phyloP scores from a whole-genome alignment of 2,329 filamentous ascomycete species.

The Raffaelea ambrosiae region DNA sequence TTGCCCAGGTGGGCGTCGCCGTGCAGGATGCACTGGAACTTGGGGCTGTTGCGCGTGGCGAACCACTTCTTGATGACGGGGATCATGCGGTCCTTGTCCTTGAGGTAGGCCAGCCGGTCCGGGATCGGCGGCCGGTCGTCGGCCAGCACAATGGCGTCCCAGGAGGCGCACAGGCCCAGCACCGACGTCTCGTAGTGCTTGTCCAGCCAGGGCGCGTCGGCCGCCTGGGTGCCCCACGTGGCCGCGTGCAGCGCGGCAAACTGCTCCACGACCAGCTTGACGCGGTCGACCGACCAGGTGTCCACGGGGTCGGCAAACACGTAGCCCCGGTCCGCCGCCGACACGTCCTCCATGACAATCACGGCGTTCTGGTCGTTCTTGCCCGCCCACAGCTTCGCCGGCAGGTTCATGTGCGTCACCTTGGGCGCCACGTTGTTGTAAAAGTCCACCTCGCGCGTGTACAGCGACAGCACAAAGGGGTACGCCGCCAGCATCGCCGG shows the following conservation, averaged over 20 bases:
- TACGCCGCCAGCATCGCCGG: slow-evolving; percentile 29
- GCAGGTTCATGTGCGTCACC: slow-evolving; percentile 15
- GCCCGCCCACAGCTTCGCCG: slow-evolving; percentile 11
- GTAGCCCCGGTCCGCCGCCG: slow-evolving; percentile 32
- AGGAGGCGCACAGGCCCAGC: slow-evolving; percentile 3
- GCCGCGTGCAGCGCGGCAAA: slow-evolving; percentile 24
- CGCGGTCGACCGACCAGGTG: slow-evolving; percentile 14
- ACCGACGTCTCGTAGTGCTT: slow-evolving; percentile 10
- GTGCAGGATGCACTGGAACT: slow-evolving; percentile 24
- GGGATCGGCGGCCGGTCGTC: slow-evolving; percentile 10
- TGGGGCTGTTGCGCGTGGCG: slow-evolving; percentile 20
- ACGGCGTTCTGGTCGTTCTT: slow-evolving; percentile 38
- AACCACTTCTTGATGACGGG: slow-evolving; percentile 22
- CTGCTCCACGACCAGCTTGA: slow-evolving; percentile 21
- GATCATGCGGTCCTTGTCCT: slow-evolving; percentile 1
- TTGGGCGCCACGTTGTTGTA: slow-evolving; percentile 13
- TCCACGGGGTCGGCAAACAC: slow-evolving; percentile 34
- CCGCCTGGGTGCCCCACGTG: slow-evolving; percentile 15
- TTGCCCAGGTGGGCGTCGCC: slow-evolving; percentile 27
- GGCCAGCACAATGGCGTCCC: slow-evolving; percentile 15
- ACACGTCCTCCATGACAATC: slow-evolving; percentile 61
- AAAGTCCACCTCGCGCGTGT: slow-evolving; percentile 17
- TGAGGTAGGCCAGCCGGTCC: neutral
- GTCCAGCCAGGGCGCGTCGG: slow-evolving; percentile 17
- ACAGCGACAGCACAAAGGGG: slow-evolving; percentile 15